A percentile compares a stretch with the other conserved stretches of the same genome.
These are phyloP conservation scores for Boletus eberwhitei DNA, from an alignment of 768 basidiomycete species.

Conservation along the genomic window DNA sequence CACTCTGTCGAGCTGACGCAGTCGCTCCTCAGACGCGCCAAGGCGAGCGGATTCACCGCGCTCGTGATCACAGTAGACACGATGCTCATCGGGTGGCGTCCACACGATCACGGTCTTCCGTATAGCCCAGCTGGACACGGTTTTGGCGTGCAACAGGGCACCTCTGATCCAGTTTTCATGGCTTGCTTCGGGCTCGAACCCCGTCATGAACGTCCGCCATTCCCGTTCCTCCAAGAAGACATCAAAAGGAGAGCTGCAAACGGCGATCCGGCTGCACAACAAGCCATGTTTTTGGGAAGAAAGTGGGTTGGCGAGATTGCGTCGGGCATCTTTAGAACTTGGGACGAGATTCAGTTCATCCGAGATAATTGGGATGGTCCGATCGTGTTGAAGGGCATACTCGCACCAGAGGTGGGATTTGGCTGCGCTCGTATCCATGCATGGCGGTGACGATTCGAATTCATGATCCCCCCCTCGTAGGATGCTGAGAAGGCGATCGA, in stretches of 20 bases:
- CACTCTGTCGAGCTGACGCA: constrained; percentile 35
- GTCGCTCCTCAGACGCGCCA: constrained; percentile 43
- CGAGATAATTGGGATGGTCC: constrained; percentile 47
- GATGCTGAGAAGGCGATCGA: constrained; percentile 60
- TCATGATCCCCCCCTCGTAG: neutral
- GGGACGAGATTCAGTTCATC: constrained; percentile 46
- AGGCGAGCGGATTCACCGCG: constrained; percentile 38
- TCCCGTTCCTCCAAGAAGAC: constrained; percentile 35
- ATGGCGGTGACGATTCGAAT: neutral
- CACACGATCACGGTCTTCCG: constrained; percentile 38
- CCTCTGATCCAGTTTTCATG: constrained; percentile 50
- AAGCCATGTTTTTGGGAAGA: constrained; percentile 31
- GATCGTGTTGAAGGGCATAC: constrained; percentile 48
- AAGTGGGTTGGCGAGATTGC: constrained; percentile 39
- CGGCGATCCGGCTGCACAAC: constrained; percentile 33
- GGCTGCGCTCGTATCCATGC: neutral
- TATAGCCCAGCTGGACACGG: constrained; percentile 39
- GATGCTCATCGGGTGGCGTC: constrained; percentile 42
- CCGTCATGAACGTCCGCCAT: constrained; percentile 29
- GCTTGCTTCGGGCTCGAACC: constrained; percentile 27
- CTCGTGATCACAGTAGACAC: constrained; percentile 48
- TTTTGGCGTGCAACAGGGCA: constrained; percentile 39
- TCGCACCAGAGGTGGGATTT: constrained; percentile 7
- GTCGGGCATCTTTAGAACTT: constrained; percentile 40
- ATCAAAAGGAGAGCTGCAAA: constrained; percentile 20